Evolutionary conservation across 2,329 filamentous ascomycete species (phyloP).

Genomic region (Cercospora canescens): DNA sequence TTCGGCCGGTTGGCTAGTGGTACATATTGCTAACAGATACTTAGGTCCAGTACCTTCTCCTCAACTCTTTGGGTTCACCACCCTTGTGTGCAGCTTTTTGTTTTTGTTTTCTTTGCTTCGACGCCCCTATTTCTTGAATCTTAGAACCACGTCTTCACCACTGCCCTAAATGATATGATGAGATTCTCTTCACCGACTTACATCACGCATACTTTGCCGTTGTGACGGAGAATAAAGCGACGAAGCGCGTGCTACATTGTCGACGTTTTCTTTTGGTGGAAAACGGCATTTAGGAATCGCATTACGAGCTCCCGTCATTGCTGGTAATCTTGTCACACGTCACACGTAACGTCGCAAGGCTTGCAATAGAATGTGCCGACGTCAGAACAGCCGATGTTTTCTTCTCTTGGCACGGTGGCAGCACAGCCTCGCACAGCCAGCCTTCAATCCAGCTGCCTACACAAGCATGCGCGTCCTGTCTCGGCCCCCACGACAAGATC

Average conservation of each 20-base stretch:
- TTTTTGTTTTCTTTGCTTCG: not conserved
- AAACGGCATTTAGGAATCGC: not conserved
- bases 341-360: not conserved
- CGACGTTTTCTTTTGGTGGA: not conserved
- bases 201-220: too few species aligned
- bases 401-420: slow-evolving; percentile 2
- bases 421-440: slow-evolving; percentile 12
- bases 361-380: not conserved
- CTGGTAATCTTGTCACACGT: not conserved
- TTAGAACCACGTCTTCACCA: not conserved
- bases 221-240: not conserved
- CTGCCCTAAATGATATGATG: not conserved
- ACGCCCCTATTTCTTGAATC: too few species aligned
- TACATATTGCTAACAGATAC: not conserved
- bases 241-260: not conserved
- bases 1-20: not conserved
- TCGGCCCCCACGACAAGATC: slow-evolving; percentile 7
- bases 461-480: slow-evolving; percentile 8
- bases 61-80: not conserved
- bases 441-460: slow-evolving; percentile 10
- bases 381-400: not conserved
- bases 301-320: not conserved
- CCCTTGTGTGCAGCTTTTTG: not conserved
- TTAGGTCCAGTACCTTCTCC: not conserved
- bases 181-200: too few species aligned